These are phyloP conservation scores for Naegleria fowleri DNA, from an alignment of 208 protist species.

Conservation along the genomic window DNA sequence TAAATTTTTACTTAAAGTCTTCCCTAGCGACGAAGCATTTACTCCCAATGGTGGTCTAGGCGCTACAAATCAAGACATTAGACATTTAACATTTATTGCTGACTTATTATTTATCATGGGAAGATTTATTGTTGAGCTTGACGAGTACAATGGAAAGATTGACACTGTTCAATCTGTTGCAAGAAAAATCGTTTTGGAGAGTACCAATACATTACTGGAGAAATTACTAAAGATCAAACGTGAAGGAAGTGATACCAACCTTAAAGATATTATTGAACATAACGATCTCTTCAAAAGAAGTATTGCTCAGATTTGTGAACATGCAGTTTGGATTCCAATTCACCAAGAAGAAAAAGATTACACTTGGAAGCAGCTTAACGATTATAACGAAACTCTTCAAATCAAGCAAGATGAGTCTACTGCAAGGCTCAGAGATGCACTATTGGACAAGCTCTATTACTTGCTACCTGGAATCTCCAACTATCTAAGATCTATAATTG, in stretches of 20 bases:
- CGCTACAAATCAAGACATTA: constrained; percentile 9
- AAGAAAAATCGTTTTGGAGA: constrained; percentile 8
- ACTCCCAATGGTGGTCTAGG: background rate
- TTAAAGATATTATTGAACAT: constrained; percentile 10
- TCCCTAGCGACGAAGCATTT: background rate
- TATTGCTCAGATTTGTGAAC: constrained; percentile 8
- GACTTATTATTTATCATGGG: constrained; percentile 15
- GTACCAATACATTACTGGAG: background rate
- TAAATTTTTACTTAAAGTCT: background rate
- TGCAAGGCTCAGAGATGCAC: background rate
- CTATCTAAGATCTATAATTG: background rate
- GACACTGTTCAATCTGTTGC: background rate
- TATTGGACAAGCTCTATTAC: background rate
- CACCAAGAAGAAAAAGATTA: constrained; percentile 14
- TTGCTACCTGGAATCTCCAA: background rate
- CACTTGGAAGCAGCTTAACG: background rate
- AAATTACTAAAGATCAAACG: background rate
- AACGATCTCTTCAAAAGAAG: background rate
- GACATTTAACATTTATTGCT: constrained; percentile 29
- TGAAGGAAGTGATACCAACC: background rate
- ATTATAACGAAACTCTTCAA: constrained; percentile 14
- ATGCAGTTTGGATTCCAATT: constrained; percentile 22
- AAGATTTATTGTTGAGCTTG: constrained; percentile 1
- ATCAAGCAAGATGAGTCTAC: background rate
- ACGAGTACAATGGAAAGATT: constrained; percentile 1